Conservation (phyloP, 2,329 filamentous ascomycete species). For the Lachnellula subtilissima region DNA sequence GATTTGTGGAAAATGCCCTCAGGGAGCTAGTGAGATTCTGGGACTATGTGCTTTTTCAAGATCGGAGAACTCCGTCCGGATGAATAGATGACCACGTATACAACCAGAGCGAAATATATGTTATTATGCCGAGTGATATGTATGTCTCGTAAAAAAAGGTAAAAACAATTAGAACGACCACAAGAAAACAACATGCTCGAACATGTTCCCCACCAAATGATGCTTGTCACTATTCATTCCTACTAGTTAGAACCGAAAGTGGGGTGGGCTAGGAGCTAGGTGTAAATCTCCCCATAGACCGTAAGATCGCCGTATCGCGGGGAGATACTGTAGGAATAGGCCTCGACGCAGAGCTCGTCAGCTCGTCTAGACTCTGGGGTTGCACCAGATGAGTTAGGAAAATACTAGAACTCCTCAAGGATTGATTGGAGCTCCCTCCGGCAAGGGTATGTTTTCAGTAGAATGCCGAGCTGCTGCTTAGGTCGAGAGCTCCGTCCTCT, state of each 20-base stretch:
- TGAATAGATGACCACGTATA: background rate
- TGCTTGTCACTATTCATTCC: background rate
- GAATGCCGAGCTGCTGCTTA: background rate
- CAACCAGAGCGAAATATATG: background rate
- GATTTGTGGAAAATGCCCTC: no score
- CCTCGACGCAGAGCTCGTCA: background rate
- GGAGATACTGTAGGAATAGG: background rate
- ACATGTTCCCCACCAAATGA: background rate
- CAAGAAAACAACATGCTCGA: background rate
- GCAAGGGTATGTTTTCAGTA: background rate
- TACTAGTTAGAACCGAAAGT: background rate
- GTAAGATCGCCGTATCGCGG: background rate
- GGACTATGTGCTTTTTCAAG: background rate
- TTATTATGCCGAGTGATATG: no score
- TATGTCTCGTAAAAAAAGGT: no score
- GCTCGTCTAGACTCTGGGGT: background rate
- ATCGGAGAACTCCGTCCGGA: background rate
- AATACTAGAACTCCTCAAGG: background rate
- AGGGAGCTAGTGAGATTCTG: no score
- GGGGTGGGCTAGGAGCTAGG: background rate
- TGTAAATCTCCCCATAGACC: background rate
- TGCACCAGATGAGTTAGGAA: background rate
- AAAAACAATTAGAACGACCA: background rate
- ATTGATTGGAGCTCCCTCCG: background rate
- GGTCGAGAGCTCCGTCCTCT: background rate